phyloP scores from a whole-genome alignment of 306 rosid genomes.

The Rosa rugosa region DNA sequence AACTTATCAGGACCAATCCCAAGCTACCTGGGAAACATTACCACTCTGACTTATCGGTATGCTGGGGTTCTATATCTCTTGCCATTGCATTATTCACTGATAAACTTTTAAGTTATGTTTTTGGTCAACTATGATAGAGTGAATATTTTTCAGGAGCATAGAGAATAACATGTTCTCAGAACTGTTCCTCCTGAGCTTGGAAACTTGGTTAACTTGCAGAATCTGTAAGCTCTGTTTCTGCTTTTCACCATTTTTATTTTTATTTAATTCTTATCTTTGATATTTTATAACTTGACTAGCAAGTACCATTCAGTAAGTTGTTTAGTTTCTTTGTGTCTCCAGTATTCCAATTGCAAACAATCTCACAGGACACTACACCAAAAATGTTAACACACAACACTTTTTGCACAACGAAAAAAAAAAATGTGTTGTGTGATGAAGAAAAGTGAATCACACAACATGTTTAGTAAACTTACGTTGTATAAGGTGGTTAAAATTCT shows the following conservation, averaged over 20 bases:
- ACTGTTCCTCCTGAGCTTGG: constrained; percentile 29
- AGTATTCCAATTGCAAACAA: too few relatives aligned
- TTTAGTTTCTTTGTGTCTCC: constrained; percentile 5
- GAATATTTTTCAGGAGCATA: constrained; percentile 2
- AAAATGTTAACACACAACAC: too few relatives aligned
- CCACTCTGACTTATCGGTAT: constrained; percentile 7
- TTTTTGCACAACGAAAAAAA: too few relatives aligned
- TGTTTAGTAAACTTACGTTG: too few relatives aligned
- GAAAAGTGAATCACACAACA: too few relatives aligned
- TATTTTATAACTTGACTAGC: background rate
- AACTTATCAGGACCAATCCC: constrained; percentile 32
- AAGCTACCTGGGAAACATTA: constrained; percentile 21
- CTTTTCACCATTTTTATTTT: background rate
- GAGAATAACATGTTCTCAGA: constrained; percentile 14
- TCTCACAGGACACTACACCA: constrained; percentile 36
- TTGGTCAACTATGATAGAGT: background rate
- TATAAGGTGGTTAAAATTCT: too few relatives aligned
- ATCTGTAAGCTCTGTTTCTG: constrained; percentile 17
- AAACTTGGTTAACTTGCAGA: constrained; percentile 11
- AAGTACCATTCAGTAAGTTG: background rate
- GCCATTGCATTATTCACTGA: background rate
- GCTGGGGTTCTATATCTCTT: background rate
- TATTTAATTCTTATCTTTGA: background rate
- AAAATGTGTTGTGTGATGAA: too few relatives aligned
- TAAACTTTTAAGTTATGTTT: background rate